phyloP scores from a whole-genome alignment of 108 stramenopile genomes.

The Nitzschia sp. region DNA sequence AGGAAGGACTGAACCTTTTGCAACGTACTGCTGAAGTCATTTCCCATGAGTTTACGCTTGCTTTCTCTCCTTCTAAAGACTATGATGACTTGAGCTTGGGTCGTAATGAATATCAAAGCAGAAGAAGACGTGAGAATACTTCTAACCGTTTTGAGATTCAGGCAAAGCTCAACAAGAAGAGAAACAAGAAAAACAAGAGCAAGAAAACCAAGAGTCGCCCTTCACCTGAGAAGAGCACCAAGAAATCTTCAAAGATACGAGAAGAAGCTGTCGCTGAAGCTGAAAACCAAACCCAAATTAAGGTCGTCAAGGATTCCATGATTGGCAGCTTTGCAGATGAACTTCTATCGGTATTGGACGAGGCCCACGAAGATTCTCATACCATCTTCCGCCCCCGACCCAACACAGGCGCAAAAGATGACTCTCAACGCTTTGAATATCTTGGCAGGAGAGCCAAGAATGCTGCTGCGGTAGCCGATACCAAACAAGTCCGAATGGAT shows the following conservation, averaged over 20 bases:
- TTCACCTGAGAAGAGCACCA: not conserved
- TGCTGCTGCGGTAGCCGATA: not conserved
- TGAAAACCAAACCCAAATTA: too few relatives aligned
- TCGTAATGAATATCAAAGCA: not conserved
- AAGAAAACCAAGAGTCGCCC: not conserved
- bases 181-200: not conserved
- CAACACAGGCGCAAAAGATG: not conserved
- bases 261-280: too few relatives aligned
- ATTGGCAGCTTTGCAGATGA: not conserved
- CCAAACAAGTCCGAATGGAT: not conserved
- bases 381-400: conserved; percentile 14
- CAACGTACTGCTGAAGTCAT: not conserved
- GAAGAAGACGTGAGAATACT: not conserved
- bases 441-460: not conserved
- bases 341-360: not conserved
- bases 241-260: too few relatives aligned
- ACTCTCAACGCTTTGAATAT: conserved; percentile 12
- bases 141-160: not conserved
- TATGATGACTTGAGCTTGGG: not conserved
- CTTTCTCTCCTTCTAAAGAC: not conserved
- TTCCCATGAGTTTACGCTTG: conserved; percentile 10
- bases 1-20: not conserved
- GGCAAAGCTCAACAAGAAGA: not conserved
- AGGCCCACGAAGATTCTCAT: not conserved
- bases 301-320: not conserved